A percentile compares a stretch with the other conserved stretches of the same genome.
Evolutionary conservation across 1,284 basidiomycete genomes (phyloP).

Genomic region (Xerocomus nothofagi): DNA sequence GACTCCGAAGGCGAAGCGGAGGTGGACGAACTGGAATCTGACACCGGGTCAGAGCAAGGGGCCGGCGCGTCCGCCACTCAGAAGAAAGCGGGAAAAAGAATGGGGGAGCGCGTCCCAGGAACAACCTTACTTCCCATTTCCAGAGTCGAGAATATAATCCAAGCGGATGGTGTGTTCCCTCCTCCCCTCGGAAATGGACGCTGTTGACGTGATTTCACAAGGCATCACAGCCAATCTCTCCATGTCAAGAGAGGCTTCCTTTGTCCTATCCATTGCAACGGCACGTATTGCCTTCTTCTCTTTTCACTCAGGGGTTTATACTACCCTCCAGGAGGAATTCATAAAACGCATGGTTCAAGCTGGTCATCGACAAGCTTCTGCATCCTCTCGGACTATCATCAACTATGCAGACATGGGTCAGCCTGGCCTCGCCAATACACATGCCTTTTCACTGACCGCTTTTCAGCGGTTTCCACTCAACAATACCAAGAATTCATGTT

Average conservation of each 20-base stretch:
- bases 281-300: conserved; percentile 39
- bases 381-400: conserved; percentile 52
- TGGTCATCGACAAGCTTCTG: conserved; percentile 55
- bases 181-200: background rate
- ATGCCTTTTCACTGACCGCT: conserved; percentile 12
- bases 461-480: conserved; percentile 53
- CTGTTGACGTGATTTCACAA: conserved; percentile 28
- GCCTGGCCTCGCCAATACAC: conserved; percentile 22
- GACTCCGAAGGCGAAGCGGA: conserved; percentile 49
- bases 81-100: conserved; percentile 36
- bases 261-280: conserved; percentile 67
- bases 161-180: conserved; percentile 58
- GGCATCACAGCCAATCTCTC: conserved; percentile 56
- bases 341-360: conserved; percentile 64
- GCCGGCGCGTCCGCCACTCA: conserved; percentile 40
- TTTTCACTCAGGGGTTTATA: conserved; percentile 20
- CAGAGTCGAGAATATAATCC: conserved; percentile 67
- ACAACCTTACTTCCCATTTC: conserved; percentile 59
- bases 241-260: conserved; percentile 73
- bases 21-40: conserved; percentile 67
- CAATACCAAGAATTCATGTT: conserved; percentile 69
- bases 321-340: conserved; percentile 65
- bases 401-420: conserved; percentile 70
- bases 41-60: conserved; percentile 42
- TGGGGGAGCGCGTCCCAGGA: conserved; percentile 56